Conservation (phyloP, 2,329 filamentous ascomycete species). For the Lecanicillium sp. region DNA sequence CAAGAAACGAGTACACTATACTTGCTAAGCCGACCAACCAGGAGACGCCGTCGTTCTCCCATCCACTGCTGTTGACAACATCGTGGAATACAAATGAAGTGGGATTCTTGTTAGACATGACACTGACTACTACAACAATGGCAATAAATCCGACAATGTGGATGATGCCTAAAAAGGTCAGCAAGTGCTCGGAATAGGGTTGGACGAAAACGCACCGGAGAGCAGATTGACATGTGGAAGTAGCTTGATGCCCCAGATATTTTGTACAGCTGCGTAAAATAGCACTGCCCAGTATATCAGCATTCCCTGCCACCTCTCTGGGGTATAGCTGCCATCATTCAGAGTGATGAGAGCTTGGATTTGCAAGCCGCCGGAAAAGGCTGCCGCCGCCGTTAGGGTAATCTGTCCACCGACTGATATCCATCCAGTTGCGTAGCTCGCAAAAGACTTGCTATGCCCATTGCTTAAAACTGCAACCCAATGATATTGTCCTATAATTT, state of each 20-base stretch:
- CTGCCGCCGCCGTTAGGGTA: constrained; percentile 36
- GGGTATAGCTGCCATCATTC: constrained; percentile 30
- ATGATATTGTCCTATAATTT: constrained; percentile 31
- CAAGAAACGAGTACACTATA: constrained; percentile 24
- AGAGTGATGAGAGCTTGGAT: constrained; percentile 33
- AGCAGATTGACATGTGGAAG: constrained; percentile 27
- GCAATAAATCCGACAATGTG: constrained; percentile 19
- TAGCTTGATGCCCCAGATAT: constrained; percentile 31
- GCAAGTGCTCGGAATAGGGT: not conserved
- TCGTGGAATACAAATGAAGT: constrained; percentile 22
- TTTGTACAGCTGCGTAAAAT: constrained; percentile 26
- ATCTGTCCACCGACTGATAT: constrained; percentile 37
- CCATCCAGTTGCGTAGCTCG: constrained; percentile 25
- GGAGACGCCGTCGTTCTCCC: constrained; percentile 20
- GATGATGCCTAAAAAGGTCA: constrained; percentile 13
- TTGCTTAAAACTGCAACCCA: constrained; percentile 28
- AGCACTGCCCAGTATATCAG: constrained; percentile 37
- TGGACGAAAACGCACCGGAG: constrained; percentile 8
- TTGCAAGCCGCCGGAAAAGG: constrained; percentile 36
- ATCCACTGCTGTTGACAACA: constrained; percentile 23
- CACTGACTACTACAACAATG: constrained; percentile 19
- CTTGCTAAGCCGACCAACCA: constrained; percentile 24
- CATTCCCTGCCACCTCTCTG: constrained; percentile 34
- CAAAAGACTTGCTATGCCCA: constrained; percentile 4
- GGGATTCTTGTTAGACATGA: constrained; percentile 22